These are phyloP conservation scores for Mesotaenium endlicherianum DNA, from an alignment of 139 green algal genomes.

Conservation along the genomic window DNA sequence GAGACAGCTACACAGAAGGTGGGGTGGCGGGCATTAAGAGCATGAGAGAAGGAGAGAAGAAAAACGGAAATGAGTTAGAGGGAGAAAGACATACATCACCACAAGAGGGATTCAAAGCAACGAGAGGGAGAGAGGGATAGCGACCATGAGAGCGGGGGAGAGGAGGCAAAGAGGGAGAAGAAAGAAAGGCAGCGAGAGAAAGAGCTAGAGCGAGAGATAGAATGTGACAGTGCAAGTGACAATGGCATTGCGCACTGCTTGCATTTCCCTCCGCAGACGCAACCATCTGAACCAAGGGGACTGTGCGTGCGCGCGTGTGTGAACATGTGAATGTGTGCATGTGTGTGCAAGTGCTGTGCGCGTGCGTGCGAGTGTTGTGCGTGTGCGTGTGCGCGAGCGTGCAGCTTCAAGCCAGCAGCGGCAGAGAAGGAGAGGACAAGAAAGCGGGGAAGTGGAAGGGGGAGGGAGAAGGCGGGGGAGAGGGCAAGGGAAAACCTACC, in stretches of 20 bases:
- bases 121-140: background rate
- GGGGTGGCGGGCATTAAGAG: background rate
- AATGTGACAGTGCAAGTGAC: background rate
- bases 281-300: too few species aligned
- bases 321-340: too few species aligned
- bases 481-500: slow-evolving; percentile 48
- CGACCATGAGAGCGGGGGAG: background rate
- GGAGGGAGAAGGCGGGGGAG: too few species aligned
- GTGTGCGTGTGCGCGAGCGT: too few species aligned
- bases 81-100: background rate
- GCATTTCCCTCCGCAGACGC: too few species aligned
- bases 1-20: background rate
- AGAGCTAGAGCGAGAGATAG: background rate
- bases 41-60: background rate
- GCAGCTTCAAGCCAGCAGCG: too few species aligned
- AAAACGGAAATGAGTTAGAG: background rate
- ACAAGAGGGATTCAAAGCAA: background rate
- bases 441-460: too few species aligned
- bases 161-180: background rate
- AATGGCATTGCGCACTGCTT: too few species aligned
- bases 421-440: too few species aligned
- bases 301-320: too few species aligned
- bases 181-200: background rate
- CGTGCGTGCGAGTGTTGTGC: too few species aligned
- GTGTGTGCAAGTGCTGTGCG: too few species aligned